Evolutionary conservation across 805 yeast species (phyloP), one percentile per base, ranked within the genome.

Genomic region (Kuraishia piskuri): DNA sequence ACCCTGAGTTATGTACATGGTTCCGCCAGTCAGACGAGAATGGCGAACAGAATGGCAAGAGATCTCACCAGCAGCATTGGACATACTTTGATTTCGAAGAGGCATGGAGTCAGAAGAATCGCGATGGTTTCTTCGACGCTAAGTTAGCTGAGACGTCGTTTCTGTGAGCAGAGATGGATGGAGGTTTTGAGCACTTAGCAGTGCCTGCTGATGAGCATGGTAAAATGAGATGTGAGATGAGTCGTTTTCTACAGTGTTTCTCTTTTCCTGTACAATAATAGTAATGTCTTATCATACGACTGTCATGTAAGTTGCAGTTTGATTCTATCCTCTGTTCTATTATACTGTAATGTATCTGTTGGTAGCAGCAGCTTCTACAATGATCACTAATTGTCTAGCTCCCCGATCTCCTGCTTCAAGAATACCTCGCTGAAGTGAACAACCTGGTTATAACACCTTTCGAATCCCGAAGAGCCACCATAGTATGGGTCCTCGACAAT

Each of bases 401-500:
- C 52, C n/a, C 49, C 49, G 19, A 51, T 5, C 56, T 83, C 89
- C 51, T 63, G 72, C 56, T 76, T 72, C 52, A 91, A 62, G 58
- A 91, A 87, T 56, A 82, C 83, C 58, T 84, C 80, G 54, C 88
- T 80, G 65, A 92, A 92, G 60, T 87, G 90, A 10, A 71, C 63
- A 51, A 90, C 75, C 64, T 91, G 98, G 53, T 77, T 64, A 64
- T 83, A 91, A 67, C 88, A 89, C 54, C 72, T 76, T 66, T 89
- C 94, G 64, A 91, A 91, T 1, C 97, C 96, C 58, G 80, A 77
- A 21, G 70, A 71, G 0, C 95, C 96, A 4, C 97, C 97, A 63
- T 91, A 92, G 67, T 92, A 91, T 1, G 98, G 98, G 66, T 91
- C 98, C 53, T 82, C 88, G 5, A 91, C 91, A 36, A 88, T 80